Evolutionary conservation across 805 yeast species (phyloP), one percentile per base, ranked within the genome.

Genomic region (Monosporozyma solicola): DNA sequence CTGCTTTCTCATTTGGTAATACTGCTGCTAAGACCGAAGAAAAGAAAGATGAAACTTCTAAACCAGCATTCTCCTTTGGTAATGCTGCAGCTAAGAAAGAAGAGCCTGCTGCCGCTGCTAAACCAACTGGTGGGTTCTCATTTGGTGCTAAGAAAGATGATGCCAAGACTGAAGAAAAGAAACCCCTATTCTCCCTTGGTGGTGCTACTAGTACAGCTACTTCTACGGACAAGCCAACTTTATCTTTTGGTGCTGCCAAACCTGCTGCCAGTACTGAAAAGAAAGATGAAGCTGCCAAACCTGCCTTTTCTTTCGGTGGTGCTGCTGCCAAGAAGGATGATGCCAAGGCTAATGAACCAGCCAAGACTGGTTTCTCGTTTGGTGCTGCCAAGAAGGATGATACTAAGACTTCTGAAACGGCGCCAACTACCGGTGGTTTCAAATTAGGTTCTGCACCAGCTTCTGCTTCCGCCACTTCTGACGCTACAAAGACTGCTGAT

Each of bases 141-240:
- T 64, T 70, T 51, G 73, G 72, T 39, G 55, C 52, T 15, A 51
- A 54, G 31, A 52, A 55, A 8, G 57, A 47, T 32, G 61, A 52
- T 29, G 52, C 58, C 10, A 57, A 58, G 46, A 39, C 53, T 27
- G 53, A 48, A 9, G 43, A 62, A 48, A 33, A 48, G 35, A 51
- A 57, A 31, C 51, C 61, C 22, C 33, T 54, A 3, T 56, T 55
- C 25, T 50, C 51, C 9, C 47, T 60, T 43, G 57, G 54, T 48
- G 47, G 57, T 20, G 37, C 43, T 15, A 55, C 54, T 15, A 47
- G 51, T 32, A 22, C 37, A 13, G 41, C 48, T 41, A 15, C 54
- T 35, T 25, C 47, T 24, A 43, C 48, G 7, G 10, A 15, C 16
- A 41, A 48, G 5, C 27, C 50, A 13, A 39, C 25, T 39, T 39